These are phyloP conservation scores for Alliaria petiolata DNA, from an alignment of 345 rosid species.

Conservation along the genomic window DNA sequence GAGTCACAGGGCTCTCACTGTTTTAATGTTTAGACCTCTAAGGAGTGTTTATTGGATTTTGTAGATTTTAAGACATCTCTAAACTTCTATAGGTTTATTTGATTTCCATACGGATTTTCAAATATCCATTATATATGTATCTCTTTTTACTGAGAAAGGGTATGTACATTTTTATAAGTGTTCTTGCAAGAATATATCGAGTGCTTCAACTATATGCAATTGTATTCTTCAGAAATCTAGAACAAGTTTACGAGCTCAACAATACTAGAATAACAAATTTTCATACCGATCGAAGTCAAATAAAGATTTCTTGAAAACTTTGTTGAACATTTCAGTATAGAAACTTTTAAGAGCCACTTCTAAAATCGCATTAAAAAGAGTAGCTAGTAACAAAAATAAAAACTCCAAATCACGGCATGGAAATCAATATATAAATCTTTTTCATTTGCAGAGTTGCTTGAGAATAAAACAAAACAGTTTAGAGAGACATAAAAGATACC, in stretches of 20 bases:
- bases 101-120: neutral
- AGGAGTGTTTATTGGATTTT: constrained; percentile 18
- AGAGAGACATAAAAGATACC: neutral
- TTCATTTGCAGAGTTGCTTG: neutral
- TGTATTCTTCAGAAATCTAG: neutral
- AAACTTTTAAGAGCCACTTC: neutral
- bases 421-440: too few species aligned
- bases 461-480: neutral
- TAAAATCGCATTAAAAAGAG: neutral
- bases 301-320: neutral
- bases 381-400: neutral
- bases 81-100: neutral
- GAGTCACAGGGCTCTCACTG: neutral
- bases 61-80: neutral
- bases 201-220: too few species aligned
- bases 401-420: neutral
- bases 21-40: neutral
- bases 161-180: too few species aligned
- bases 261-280: neutral
- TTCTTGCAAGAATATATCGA: too few species aligned
- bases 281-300: neutral
- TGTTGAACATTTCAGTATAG: neutral
- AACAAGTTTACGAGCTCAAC: neutral
- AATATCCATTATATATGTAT: neutral
- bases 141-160: neutral